Evolutionary conservation across 495 filamentous ascomycete species (phyloP), one percentile per base, ranked within the genome.

Genomic region (Friedmanniomyces simplex): DNA sequence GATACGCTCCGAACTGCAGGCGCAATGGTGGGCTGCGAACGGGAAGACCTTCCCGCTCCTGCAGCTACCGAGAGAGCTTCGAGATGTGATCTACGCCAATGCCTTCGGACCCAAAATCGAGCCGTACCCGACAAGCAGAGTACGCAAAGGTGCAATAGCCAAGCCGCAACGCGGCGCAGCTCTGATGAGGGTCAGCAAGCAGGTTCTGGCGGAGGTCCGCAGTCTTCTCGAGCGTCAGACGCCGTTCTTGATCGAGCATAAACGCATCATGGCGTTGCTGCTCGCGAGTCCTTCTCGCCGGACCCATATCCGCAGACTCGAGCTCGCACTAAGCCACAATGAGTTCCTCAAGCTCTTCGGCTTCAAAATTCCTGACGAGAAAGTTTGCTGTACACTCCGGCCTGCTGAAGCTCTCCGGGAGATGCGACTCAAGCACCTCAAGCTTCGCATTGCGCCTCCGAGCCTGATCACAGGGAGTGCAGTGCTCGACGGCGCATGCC

Each of bases 271-370:
- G 24, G 24, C 18, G 21, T 16, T 21, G 20, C 25, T 49, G 7
- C 46, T 49, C 13, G 8, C 2, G 5, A 43, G 39, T 25, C 11
- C 25, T 18, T 16, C 7, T 8, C 46, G 20, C 3, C 46, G 46
- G 1, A 22, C 28, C 10, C 34, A 47, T 1, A 52, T 65, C 42
- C 58, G 47, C 13, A 22, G 48, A n/a, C 46, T 66, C 20, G 41
- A 59, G 21, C 57, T 66, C 16, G 28, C 61, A 2, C 49, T 66
- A 10, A 41, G 28, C 32, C 58, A 52, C 25, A 14, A 49, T 10
- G 41, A 58, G n/a, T 61, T 47, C 47, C 36, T 55, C 42, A 30
- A 30, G 1, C 53, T 65, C 16, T 65, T 65, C 32, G 56, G 59
- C n/a, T 32, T 49, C 12, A 30, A 42, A 3, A 20, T 49, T 28